Percentiles rank a stretch among this genome's conserved stretches.
phyloP scores from a whole-genome alignment of 139 green algal genomes.

The Volvox africanus region DNA sequence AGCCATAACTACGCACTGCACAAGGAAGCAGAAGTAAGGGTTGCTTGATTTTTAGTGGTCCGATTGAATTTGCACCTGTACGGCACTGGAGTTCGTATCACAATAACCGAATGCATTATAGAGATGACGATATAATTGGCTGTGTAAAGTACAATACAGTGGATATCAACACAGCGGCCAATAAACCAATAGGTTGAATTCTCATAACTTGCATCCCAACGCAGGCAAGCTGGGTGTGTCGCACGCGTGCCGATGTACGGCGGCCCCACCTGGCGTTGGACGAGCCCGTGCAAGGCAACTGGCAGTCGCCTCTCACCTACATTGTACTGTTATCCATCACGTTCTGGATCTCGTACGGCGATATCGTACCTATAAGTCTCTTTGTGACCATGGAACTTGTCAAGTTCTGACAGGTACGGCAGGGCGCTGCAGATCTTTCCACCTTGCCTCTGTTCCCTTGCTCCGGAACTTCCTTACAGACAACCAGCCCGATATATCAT shows the following conservation, averaged over 20 bases:
- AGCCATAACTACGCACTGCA: no score
- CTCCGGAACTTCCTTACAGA: not conserved
- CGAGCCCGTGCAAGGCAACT: slow-evolving; percentile 43
- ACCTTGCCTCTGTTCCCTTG: not conserved
- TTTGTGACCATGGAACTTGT: slow-evolving; percentile 81
- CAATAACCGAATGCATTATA: no score
- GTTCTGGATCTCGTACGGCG: slow-evolving; percentile 56
- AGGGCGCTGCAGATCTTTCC: not conserved
- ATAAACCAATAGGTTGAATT: no score
- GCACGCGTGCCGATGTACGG: not conserved
- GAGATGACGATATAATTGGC: no score
- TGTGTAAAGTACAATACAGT: no score
- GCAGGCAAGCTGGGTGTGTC: not conserved
- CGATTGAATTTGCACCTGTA: no score
- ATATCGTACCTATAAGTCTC: slow-evolving; percentile 80
- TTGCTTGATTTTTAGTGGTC: no score
- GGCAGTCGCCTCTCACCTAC: not conserved
- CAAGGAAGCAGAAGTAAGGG: no score
- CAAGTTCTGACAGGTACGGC: slow-evolving; percentile 59
- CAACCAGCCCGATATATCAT: no score
- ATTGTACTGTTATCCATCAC: slow-evolving; percentile 42
- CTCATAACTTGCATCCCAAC: slow-evolving; percentile 30
- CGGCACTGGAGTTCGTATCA: no score
- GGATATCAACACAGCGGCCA: no score
- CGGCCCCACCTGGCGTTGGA: slow-evolving; percentile 35